A percentile compares a stretch with the other conserved stretches of the same genome.
Conservation (phyloP, 2,329 filamentous ascomycete genomes). For the Sporothrix brasiliensis region DNA sequence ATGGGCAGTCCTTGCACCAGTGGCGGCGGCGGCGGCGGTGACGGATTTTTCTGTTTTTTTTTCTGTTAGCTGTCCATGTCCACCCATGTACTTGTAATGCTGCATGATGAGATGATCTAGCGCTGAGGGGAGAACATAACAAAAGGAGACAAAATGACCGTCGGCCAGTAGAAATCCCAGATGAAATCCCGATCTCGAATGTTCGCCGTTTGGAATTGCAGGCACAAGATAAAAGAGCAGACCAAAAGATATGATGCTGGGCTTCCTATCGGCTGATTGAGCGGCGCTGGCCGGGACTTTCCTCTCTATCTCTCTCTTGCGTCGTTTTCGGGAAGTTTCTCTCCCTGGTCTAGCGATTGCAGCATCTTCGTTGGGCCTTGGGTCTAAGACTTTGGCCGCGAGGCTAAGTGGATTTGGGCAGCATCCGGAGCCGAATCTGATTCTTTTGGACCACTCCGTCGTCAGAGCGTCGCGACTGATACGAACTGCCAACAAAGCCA, state of each 20-base stretch:
- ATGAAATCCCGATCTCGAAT: too few relatives aligned
- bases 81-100: not conserved
- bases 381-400: too few relatives aligned
- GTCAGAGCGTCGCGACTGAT: not conserved
- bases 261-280: not conserved
- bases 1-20: not conserved
- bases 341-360: not conserved
- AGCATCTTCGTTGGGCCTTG: not conserved
- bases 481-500: not conserved
- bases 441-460: not conserved
- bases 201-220: not conserved
- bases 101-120: conserved; percentile 9
- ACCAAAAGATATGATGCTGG: not conserved
- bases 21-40: conserved; percentile 27
- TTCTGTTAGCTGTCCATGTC: conserved; percentile 2
- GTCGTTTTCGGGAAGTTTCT: too few relatives aligned
- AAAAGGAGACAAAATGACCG: conserved; percentile 23
- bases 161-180: not conserved
- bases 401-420: not conserved
- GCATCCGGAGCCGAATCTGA: conserved; percentile 26
- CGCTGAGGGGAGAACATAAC: conserved; percentile 27
- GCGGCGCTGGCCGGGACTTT: not conserved
- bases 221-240: not conserved
- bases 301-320: too few relatives aligned
- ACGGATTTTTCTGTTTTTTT: conserved; percentile 1